These are phyloP conservation scores for Penicillium brasilianum DNA, from an alignment of 2,329 filamentous ascomycete species.

Conservation along the genomic window DNA sequence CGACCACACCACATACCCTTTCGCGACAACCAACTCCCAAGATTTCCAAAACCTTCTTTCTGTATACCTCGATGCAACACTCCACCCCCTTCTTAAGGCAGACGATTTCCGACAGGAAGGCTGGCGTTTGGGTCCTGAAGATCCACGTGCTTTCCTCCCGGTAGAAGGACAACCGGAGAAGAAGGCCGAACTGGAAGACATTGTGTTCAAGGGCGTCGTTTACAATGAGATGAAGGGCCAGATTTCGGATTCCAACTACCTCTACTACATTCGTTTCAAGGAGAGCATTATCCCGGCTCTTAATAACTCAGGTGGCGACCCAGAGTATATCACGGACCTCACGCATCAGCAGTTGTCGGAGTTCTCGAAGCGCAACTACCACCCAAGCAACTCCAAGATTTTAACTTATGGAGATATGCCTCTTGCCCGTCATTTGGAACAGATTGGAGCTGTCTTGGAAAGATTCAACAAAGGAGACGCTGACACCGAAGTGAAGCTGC, in stretches of 20 bases:
- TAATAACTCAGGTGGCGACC: constrained; percentile 96
- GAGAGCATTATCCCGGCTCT: constrained; percentile 92
- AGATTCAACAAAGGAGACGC: constrained; percentile 72
- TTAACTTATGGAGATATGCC: constrained; percentile 96
- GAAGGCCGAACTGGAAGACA: constrained; percentile 65
- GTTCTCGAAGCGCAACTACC: constrained; percentile 92
- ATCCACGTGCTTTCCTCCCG: constrained; percentile 66
- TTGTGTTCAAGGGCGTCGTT: constrained; percentile 94
- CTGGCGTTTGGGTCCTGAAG: constrained; percentile 93
- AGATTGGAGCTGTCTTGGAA: constrained; percentile 75
- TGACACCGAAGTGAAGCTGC: constrained; percentile 75
- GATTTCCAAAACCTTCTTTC: constrained; percentile 96
- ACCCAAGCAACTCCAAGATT: constrained; percentile 95
- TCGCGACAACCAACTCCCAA: constrained; percentile 93
- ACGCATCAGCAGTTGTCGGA: constrained; percentile 87
- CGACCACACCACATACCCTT: constrained; percentile 96
- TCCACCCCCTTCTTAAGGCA: constrained; percentile 85
- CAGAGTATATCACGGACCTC: constrained; percentile 92
- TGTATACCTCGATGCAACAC: constrained; percentile 92
- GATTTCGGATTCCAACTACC: constrained; percentile 95
- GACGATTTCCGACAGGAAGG: constrained; percentile 96
- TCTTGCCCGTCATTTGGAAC: constrained; percentile 76
- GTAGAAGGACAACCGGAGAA: constrained; percentile 54
- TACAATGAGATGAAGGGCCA: constrained; percentile 99
- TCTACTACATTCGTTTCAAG: constrained; percentile 94